Evolutionary conservation across 2,329 filamentous ascomycete species (phyloP).

Genomic region (Diaporthe ampelina): DNA sequence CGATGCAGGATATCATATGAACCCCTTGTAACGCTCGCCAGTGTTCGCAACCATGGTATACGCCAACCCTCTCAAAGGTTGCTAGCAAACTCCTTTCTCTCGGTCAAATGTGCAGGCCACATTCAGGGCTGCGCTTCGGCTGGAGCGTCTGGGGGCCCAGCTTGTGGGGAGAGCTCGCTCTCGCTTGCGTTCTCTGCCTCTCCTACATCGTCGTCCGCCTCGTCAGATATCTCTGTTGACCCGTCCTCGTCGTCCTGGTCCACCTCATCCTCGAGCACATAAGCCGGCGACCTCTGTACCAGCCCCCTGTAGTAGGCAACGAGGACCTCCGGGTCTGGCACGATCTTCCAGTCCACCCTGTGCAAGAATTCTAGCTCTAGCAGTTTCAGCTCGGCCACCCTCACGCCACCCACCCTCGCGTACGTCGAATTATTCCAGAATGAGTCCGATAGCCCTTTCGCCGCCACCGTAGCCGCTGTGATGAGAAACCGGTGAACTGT

Average conservation of each 20-base stretch:
- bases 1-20: slow-evolving; percentile 9
- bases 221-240: slow-evolving; percentile 50
- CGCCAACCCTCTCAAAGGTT: slow-evolving; percentile 18
- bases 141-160: slow-evolving; percentile 25
- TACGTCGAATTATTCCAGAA: slow-evolving; percentile 99
- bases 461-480: slow-evolving; percentile 93
- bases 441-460: slow-evolving; percentile 94
- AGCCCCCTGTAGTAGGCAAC: slow-evolving; percentile 94
- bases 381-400: slow-evolving; percentile 88
- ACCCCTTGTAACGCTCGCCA: background rate
- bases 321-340: slow-evolving; percentile 92
- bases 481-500: slow-evolving; percentile 98
- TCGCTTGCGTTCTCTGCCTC: slow-evolving; percentile 44
- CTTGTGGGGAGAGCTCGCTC: slow-evolving; percentile 20
- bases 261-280: slow-evolving; percentile 57
- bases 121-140: slow-evolving; percentile 12
- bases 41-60: background rate
- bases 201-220: slow-evolving; percentile 52
- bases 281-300: slow-evolving; percentile 75
- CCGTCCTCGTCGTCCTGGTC: slow-evolving; percentile 51
- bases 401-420: slow-evolving; percentile 92
- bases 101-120: slow-evolving; percentile 1
- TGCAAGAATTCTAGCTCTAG: slow-evolving; percentile 95
- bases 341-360: slow-evolving; percentile 95
- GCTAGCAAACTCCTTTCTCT: background rate